phyloP scores from a whole-genome alignment of 164 flowering plant genomes.

The Aristolochia californica region DNA sequence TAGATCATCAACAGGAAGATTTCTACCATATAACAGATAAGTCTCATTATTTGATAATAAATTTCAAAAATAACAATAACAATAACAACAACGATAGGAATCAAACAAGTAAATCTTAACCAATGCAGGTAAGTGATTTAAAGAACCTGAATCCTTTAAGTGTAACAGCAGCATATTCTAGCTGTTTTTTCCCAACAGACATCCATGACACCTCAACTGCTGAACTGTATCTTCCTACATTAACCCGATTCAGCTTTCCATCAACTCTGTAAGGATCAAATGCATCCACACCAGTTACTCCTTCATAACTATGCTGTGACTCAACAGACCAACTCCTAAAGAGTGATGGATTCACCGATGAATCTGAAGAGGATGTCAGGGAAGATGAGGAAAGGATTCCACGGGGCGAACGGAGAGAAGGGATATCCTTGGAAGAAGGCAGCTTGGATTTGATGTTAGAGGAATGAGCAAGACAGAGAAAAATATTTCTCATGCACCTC shows the following conservation, averaged over 20 bases:
- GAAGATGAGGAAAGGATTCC: constrained; percentile 30
- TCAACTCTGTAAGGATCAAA: constrained; percentile 30
- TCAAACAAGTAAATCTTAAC: too few relatives aligned
- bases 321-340: constrained; percentile 15
- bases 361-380: constrained; percentile 19
- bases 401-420: constrained; percentile 22
- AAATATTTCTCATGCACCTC: constrained; percentile 36
- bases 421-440: constrained; percentile 14
- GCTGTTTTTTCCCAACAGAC: constrained; percentile 39
- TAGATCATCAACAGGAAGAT: too few relatives aligned
- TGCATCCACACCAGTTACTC: constrained; percentile 6
- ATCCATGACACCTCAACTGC: constrained; percentile 37
- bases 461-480: constrained; percentile 25
- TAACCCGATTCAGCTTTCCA: constrained; percentile 24
- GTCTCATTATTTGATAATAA: too few relatives aligned
- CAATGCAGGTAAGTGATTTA: not conserved
- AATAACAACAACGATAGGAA: too few relatives aligned
- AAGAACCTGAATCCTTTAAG: constrained; percentile 30
- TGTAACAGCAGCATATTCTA: constrained; percentile 34
- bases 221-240: constrained; percentile 24
- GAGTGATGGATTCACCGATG: constrained; percentile 12
- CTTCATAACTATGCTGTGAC: constrained; percentile 10
- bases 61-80: too few relatives aligned
- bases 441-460: constrained; percentile 15
- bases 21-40: too few relatives aligned